A percentile compares a stretch with the other conserved stretches of the same genome.
These are phyloP conservation scores for Taiozyma sp. DNA, from an alignment of 1,139 yeast species.

Conservation along the genomic window DNA sequence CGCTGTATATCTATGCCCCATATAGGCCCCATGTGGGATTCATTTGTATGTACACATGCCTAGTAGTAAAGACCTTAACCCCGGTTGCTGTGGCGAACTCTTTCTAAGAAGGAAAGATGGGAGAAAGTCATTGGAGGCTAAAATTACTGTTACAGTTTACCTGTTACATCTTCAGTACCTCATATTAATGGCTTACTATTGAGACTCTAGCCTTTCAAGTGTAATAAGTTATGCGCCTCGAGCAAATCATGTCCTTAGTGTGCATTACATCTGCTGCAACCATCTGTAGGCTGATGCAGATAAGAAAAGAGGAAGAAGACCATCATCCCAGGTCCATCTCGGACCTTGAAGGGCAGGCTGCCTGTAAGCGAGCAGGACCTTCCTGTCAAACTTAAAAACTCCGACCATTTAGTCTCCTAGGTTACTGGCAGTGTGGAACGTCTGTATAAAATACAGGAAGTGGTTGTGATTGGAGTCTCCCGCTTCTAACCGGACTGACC, in stretches of 20 bases:
- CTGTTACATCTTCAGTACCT: not conserved
- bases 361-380: not conserved
- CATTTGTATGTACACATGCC: no score
- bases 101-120: no score
- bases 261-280: not conserved
- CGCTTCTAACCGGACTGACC: not conserved
- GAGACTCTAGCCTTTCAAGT: not conserved
- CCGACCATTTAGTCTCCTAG: no score
- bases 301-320: not conserved
- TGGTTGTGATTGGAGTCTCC: not conserved
- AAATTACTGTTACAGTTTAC: no score
- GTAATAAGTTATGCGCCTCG: no score
- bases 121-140: no score
- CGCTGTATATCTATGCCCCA: no score
- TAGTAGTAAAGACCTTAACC: no score
- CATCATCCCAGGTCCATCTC: not conserved
- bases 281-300: not conserved
- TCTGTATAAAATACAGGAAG: not conserved
- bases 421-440: no score
- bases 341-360: not conserved
- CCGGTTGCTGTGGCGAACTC: no score
- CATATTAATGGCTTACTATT: not conserved
- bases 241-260: not conserved
- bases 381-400: not conserved
- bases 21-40: no score